Conservation (phyloP, 768 basidiomycete genomes). For the Xerocomellus amylosporus region DNA sequence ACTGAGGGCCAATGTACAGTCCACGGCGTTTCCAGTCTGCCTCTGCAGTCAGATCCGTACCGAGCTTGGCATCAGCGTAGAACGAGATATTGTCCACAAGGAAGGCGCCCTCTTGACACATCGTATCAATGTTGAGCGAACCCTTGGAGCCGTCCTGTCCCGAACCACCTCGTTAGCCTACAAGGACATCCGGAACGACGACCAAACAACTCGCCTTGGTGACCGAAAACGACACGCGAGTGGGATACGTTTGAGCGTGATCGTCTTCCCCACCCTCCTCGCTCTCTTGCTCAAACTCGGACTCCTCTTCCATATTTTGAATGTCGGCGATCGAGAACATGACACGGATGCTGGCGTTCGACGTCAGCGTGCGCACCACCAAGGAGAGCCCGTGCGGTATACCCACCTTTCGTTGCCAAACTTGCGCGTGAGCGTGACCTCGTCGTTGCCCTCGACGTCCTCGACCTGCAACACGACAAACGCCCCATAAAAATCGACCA, state of each 20-base stretch:
- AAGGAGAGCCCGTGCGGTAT: too few relatives aligned
- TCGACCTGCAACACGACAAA: constrained; percentile 57
- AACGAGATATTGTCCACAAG: constrained; percentile 87
- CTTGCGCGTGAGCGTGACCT: constrained; percentile 74
- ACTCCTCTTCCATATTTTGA: constrained; percentile 45
- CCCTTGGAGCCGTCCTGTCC: constrained; percentile 51
- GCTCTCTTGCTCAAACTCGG: constrained; percentile 39
- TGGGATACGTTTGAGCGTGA: constrained; percentile 51
- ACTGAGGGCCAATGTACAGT: constrained; percentile 91
- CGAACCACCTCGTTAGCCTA: neutral
- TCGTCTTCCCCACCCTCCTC: constrained; percentile 33
- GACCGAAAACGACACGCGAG: constrained; percentile 79
- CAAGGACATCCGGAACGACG: neutral
- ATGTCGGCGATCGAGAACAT: constrained; percentile 94
- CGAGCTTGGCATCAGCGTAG: constrained; percentile 71
- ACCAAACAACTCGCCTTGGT: constrained; percentile 59
- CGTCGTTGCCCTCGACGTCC: constrained; percentile 71
- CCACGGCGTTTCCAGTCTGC: constrained; percentile 93
- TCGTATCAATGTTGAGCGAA: constrained; percentile 74
- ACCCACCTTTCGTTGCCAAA: constrained; percentile 90
- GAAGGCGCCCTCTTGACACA: constrained; percentile 77
- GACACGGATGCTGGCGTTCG: constrained; percentile 52
- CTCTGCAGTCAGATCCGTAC: constrained; percentile 77
- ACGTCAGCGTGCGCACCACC: neutral
- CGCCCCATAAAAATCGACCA: neutral